A percentile compares a stretch with the other conserved stretches of the same genome.
These are phyloP conservation scores for Stereocaulon alpinum DNA, from an alignment of 495 filamentous ascomycete genomes.

Conservation along the genomic window DNA sequence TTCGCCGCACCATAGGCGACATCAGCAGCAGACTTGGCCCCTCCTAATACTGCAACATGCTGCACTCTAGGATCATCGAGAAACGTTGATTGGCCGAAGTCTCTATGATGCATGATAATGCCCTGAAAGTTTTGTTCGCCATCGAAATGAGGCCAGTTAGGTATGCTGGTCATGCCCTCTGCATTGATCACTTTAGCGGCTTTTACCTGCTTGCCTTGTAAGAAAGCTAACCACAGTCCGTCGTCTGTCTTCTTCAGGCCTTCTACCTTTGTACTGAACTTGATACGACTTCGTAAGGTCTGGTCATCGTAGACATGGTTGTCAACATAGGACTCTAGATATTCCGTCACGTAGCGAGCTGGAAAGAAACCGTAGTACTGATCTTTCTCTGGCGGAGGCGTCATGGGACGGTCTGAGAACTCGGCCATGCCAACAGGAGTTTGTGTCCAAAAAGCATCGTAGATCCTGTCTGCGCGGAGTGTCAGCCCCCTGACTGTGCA, in stretches of 20 bases:
- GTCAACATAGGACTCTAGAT: constrained; percentile 34
- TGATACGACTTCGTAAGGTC: constrained; percentile 27
- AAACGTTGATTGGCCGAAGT: constrained; percentile 25
- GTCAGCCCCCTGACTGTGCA: neutral
- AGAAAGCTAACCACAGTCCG: neutral
- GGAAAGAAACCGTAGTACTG: constrained; percentile 27
- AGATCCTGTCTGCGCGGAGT: constrained; percentile 13
- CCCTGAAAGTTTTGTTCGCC: constrained; percentile 23
- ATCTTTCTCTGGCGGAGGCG: constrained; percentile 24
- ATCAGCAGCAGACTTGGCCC: constrained; percentile 36
- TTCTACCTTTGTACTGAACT: constrained; percentile 25
- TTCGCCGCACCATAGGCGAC: constrained; percentile 32
- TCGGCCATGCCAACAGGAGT: constrained; percentile 28
- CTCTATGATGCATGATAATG: constrained; percentile 32
- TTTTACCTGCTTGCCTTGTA: neutral
- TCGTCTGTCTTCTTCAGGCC: constrained; percentile 21
- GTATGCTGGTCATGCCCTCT: constrained; percentile 30
- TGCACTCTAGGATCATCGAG: constrained; percentile 15
- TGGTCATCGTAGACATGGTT: constrained; percentile 24
- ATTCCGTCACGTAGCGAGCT: constrained; percentile 33
- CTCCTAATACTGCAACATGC: constrained; percentile 30
- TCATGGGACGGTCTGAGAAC: constrained; percentile 31
- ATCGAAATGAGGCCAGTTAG: constrained; percentile 29
- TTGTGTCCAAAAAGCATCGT: constrained; percentile 36
- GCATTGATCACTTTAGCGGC: constrained; percentile 33